phyloP scores from a whole-genome alignment of 75 land plant genomes.

The Sequoia sempervirens region DNA sequence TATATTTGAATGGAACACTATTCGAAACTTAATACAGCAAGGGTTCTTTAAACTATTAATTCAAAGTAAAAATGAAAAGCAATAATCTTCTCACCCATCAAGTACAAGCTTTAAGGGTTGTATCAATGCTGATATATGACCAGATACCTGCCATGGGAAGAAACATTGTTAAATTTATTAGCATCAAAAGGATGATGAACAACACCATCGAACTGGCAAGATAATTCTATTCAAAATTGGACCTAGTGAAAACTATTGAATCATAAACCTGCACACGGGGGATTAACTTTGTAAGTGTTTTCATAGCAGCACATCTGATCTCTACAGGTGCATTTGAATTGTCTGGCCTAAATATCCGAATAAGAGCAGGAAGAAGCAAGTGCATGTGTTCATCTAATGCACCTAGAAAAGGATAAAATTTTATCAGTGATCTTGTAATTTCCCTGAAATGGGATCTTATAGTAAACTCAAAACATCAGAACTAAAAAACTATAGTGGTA shows the following conservation, averaged over 20 bases:
- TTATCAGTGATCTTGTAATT: too few relatives aligned
- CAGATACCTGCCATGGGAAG: conserved; percentile 60
- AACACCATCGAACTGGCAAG: neutral
- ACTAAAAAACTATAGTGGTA: neutral
- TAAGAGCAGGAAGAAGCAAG: conserved; percentile 87
- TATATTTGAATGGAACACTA: neutral
- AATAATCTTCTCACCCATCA: conserved; percentile 68
- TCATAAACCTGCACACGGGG: conserved; percentile 84
- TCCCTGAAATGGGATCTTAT: too few relatives aligned
- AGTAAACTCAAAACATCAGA: neutral
- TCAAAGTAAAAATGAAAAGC: neutral
- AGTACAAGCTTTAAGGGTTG: conserved; percentile 89
- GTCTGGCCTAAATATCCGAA: conserved; percentile 88
- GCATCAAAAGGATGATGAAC: conserved; percentile 2
- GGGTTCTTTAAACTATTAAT: neutral
- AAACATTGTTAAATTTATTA: neutral
- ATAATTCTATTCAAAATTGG: neutral
- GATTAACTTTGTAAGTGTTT: conserved; percentile 79
- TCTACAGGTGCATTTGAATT: conserved; percentile 66
- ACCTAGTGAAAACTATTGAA: neutral
- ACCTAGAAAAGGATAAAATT: conserved; percentile 31
- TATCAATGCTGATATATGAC: conserved; percentile 86
- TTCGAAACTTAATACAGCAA: neutral
- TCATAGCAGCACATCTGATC: conserved; percentile 79
- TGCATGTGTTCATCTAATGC: conserved; percentile 99